Evolutionary conservation across 78 protist genomes (phyloP).

Genomic region (Bigelowiella natans): DNA sequence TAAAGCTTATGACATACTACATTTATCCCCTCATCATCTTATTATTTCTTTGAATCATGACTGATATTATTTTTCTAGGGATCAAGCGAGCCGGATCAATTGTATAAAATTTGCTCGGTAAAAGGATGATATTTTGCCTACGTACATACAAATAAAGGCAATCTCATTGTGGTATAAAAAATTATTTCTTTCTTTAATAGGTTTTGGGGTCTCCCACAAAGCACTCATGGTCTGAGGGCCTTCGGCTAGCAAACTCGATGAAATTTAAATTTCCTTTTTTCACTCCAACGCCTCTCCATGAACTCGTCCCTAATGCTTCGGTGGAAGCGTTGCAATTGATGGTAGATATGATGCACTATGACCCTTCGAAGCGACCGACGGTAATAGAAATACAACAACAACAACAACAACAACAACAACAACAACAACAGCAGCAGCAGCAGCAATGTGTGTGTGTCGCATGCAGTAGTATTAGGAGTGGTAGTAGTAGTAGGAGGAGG

Average conservation of each 20-base stretch:
- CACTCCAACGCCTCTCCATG: slow-evolving; percentile 37
- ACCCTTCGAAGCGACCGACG: slow-evolving; percentile 77
- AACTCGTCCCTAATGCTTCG: slow-evolving; percentile 48
- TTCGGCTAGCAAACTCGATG: slow-evolving; percentile 49
- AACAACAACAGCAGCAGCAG: no score
- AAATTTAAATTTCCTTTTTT: slow-evolving; percentile 62
- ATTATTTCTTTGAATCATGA: neutral
- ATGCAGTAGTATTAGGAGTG: no score
- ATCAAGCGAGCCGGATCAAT: slow-evolving; percentile 69
- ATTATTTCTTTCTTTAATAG: neutral
- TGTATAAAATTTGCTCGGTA: slow-evolving; percentile 64
- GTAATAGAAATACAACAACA: slow-evolving; percentile 51
- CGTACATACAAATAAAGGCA: slow-evolving; percentile 64
- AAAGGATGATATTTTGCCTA: slow-evolving; percentile 72
- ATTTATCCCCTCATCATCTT: neutral
- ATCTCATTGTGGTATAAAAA: neutral
- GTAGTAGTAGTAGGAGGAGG: no score
- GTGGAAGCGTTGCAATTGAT: slow-evolving; percentile 76
- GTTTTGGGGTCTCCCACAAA: slow-evolving; percentile 79
- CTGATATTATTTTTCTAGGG: neutral
- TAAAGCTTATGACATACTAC: neutral
- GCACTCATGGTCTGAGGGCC: slow-evolving; percentile 49
- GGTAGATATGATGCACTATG: slow-evolving; percentile 53
- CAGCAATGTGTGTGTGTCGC: no score
- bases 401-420: no score